Conservation (phyloP, 331 rosid genomes). For the Malus hybrid region DNA sequence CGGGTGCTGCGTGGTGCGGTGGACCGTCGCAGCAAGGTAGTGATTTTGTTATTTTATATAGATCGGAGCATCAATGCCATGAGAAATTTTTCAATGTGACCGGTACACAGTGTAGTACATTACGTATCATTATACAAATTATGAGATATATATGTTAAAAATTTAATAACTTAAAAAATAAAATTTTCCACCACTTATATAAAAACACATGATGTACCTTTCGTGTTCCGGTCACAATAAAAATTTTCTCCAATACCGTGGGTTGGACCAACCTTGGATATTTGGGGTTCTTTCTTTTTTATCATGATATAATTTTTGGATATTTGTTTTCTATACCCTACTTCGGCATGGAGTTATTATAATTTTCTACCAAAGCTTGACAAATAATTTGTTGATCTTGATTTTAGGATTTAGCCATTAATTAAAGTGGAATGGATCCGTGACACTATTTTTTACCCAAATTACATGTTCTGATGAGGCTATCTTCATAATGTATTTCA, state of each 20-base stretch:
- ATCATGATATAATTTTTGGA: not conserved
- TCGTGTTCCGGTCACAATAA: no score
- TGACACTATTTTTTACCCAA: no score
- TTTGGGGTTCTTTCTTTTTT: not conserved
- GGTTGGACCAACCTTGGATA: not conserved
- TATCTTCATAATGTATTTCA: no score
- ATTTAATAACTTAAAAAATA: no score
- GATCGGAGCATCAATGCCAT: not conserved
- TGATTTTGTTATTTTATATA: not conserved
- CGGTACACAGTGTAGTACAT: no score
- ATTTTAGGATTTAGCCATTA: not conserved
- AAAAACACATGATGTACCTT: no score
- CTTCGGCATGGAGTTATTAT: not conserved
- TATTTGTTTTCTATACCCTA: not conserved
- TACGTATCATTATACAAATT: no score
- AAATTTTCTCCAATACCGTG: not conserved
- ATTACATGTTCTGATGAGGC: no score
- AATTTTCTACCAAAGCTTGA: not conserved
- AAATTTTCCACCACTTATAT: no score
- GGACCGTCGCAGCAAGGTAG: not conserved
- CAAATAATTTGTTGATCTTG: not conserved
- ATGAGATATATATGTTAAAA: no score
- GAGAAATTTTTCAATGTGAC: no score
- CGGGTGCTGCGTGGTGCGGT: conserved; percentile 1
- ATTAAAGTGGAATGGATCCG: not conserved